Conservation (phyloP, 1,284 basidiomycete genomes). For the Phlebopus sp. region DNA sequence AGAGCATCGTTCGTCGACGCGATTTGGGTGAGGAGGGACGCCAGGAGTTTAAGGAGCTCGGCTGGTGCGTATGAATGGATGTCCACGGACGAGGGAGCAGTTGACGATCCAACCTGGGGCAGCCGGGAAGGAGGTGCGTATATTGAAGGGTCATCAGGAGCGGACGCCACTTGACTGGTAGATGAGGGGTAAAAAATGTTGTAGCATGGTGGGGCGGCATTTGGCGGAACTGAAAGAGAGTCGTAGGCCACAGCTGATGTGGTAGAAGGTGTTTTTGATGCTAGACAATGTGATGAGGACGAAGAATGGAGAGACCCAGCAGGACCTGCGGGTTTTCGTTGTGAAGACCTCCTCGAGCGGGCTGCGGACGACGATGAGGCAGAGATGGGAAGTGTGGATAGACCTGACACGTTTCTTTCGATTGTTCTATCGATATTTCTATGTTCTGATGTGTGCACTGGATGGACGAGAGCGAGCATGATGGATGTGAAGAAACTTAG, state of each 20-base stretch:
- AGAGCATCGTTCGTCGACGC: constrained; percentile 82
- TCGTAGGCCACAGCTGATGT: constrained; percentile 25
- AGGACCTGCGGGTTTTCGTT: constrained; percentile 24
- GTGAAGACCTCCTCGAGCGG: constrained; percentile 15
- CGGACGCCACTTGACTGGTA: constrained; percentile 4
- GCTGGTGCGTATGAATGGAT: constrained; percentile 64
- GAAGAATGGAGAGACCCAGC: constrained; percentile 18
- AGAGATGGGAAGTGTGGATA: constrained; percentile 19
- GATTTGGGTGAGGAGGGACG: constrained; percentile 87
- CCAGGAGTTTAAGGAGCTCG: constrained; percentile 85
- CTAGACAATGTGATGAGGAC: constrained; percentile 14
- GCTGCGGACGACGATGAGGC: constrained; percentile 16
- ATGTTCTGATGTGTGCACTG: constrained; percentile 28
- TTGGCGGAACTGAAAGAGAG: constrained; percentile 11
- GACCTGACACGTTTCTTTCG: constrained; percentile 24
- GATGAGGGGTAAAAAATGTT: constrained; percentile 7
- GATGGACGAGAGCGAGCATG: constrained; percentile 44
- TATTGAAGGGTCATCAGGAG: constrained; percentile 15
- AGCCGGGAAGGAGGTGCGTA: constrained; percentile 11
- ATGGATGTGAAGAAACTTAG: constrained; percentile 8
- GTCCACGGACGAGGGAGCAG: constrained; percentile 40
- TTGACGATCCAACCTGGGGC: neutral
- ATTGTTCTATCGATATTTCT: constrained; percentile 17
- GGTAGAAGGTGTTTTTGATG: constrained; percentile 17
- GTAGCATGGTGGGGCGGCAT: constrained; percentile 14